Percentiles rank a stretch among this genome's conserved stretches.
Conservation (phyloP, 2,329 filamentous ascomycete species). For the Penicillium sp. region DNA sequence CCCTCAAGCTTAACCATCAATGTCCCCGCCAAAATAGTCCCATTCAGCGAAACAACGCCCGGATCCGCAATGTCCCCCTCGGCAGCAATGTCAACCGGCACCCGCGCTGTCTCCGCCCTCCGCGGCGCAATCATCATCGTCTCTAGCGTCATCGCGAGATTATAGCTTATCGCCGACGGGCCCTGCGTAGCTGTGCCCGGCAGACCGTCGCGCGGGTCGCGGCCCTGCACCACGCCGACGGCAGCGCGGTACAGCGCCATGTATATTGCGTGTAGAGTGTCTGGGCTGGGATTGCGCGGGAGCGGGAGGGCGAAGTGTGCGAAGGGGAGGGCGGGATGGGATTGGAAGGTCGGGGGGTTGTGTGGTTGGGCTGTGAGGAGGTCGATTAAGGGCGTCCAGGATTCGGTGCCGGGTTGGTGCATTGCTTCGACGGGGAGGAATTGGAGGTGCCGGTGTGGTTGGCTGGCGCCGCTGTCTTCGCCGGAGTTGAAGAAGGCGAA, state of each 20-base stretch:
- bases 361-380: conserved; percentile 19
- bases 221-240: conserved; percentile 30
- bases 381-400: conserved; percentile 57
- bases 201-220: conserved; percentile 3
- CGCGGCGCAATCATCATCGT: conserved; percentile 59
- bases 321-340: conserved; percentile 49
- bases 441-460: conserved; percentile 51
- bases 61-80: conserved; percentile 33
- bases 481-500: conserved; percentile 56
- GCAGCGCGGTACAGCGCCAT: conserved; percentile 46
- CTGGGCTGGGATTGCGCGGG: conserved; percentile 42
- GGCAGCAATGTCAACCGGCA: conserved; percentile 42
- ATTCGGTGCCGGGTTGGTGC: conserved; percentile 33
- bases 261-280: conserved; percentile 42
- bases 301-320: conserved; percentile 51
- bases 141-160: conserved; percentile 58
- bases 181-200: conserved; percentile 32
- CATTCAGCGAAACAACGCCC: conserved; percentile 56
- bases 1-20: conserved; percentile 60
- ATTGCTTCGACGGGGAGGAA: conserved; percentile 52
- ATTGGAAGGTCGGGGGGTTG: conserved; percentile 25
- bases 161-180: conserved; percentile 57
- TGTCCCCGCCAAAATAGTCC: conserved; percentile 59
- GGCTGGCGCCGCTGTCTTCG: conserved; percentile 51
- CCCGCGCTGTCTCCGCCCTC: conserved; percentile 46